Base-by-base conservation (phyloP, 257 asterid species). In the Pogostemon cablin region DNA sequence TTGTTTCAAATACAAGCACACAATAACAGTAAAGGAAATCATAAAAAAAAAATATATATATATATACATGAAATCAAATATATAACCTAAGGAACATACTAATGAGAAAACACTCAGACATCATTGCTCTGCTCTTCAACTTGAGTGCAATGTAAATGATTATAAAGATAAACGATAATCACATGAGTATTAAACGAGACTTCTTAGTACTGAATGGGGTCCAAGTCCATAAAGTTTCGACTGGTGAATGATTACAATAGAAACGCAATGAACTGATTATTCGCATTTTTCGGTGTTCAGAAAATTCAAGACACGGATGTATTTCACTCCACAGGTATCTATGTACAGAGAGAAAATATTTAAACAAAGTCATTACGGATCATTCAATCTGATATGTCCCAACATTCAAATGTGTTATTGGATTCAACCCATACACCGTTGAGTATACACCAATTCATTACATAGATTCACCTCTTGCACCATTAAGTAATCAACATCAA, bases 1-100 rank as follows among this genome's bases (percentile, higher is more conserved):
- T 65, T 57, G 47, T 44, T 38, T 72, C 48, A 39, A 73, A 53
- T 68, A 58, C 57, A 65, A 57, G 43, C 15, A 66, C 9, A 56
- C 72, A 68, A 42, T 37, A 75, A 1, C 32, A 65, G 50, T 9
- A 77, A 58, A 25, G 20, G n/a, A 15, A 61, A 9, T 11, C 11
- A 48, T 3, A n/a, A 12, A 34, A 20, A 2, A 41, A 5, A 25
- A 34, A 52, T 3, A 8, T n/a, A n/a, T n/a, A 49, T 7, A 37
- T 5, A 32, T 58, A 64, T 17, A 64, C 60, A 65, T 17, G 56
- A 66, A 54, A 32, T 20, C 3, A 9, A 7, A 53, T 1, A 42
- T 0, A 46, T 25, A 10, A 8, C 1, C 7, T 20, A 64, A 49
- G 49, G 34, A 10, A 59, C 12, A 62, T 1, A 8, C 4, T 8